Evolutionary conservation across 768 basidiomycete genomes (phyloP).

Genomic region (Leccinum subgranulosum): DNA sequence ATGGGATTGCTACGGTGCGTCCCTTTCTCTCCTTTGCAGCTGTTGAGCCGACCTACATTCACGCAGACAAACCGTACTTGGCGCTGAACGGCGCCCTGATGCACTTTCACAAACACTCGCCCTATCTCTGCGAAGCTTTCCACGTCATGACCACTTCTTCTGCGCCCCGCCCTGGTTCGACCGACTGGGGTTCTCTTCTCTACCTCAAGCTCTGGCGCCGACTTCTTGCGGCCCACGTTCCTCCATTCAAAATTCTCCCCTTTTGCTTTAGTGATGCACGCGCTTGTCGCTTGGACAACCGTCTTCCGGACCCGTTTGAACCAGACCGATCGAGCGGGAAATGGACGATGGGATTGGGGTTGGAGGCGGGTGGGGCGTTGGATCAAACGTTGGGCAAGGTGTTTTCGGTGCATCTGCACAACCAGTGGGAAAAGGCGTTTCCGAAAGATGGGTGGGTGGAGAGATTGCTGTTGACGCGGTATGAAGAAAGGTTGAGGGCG

Average conservation of each 20-base stretch:
- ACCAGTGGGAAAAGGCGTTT: slow-evolving; percentile 91
- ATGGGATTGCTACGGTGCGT: slow-evolving; percentile 96
- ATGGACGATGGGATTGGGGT: slow-evolving; percentile 67
- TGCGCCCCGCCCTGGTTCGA: slow-evolving; percentile 72
- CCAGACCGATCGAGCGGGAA: slow-evolving; percentile 49
- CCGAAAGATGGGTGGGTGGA: slow-evolving; percentile 87
- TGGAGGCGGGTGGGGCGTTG: slow-evolving; percentile 60
- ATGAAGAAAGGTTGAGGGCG: slow-evolving; percentile 40
- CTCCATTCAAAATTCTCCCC: slow-evolving; percentile 89
- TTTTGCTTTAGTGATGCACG: slow-evolving; percentile 94
- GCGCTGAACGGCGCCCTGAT: slow-evolving; percentile 93
- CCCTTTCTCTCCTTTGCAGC: not conserved
- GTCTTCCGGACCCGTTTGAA: slow-evolving; percentile 88
- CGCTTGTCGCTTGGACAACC: slow-evolving; percentile 88
- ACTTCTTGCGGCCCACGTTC: slow-evolving; percentile 65
- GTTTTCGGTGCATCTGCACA: slow-evolving; percentile 91
- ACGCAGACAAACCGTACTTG: slow-evolving; percentile 67
- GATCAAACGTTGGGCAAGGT: slow-evolving; percentile 64
- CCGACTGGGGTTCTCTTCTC: slow-evolving; percentile 91
- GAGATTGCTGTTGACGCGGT: slow-evolving; percentile 64
- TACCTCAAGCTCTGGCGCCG: slow-evolving; percentile 91
- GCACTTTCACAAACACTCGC: slow-evolving; percentile 87
- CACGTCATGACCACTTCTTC: slow-evolving; percentile 79
- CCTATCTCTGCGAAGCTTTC: slow-evolving; percentile 96
- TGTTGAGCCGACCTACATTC: not conserved